Conservation (phyloP, 495 filamentous ascomycete genomes). For the Neurospora discreta region DNA sequence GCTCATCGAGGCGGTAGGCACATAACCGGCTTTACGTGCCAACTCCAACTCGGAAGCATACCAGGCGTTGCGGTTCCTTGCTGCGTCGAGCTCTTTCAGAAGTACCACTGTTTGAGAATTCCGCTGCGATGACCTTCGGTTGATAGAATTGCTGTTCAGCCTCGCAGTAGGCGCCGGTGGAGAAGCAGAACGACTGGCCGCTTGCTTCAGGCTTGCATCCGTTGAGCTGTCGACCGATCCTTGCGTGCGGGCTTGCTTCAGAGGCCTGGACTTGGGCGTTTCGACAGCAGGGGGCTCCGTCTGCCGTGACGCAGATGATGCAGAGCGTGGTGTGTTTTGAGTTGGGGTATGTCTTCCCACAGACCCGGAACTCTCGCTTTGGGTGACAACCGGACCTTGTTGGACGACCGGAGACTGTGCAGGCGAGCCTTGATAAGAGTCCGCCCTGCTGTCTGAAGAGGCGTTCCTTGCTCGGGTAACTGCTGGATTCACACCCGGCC, state of each 20-base stretch:
- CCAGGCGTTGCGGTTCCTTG: conserved; percentile 85
- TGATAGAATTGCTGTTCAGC: conserved; percentile 39
- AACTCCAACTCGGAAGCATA: conserved; percentile 90
- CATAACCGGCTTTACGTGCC: conserved; percentile 79
- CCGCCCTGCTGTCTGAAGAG: conserved; percentile 28
- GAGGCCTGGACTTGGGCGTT: conserved; percentile 20
- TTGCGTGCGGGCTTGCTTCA: conserved; percentile 28
- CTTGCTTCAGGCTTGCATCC: conserved; percentile 33
- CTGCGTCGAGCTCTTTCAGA: conserved; percentile 70
- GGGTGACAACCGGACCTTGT: conserved; percentile 32
- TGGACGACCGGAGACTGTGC: conserved; percentile 44
- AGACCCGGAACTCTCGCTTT: conserved; percentile 31
- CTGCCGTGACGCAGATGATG: conserved; percentile 4
- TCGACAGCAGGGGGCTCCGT: conserved; percentile 18
- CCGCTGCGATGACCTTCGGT: conserved; percentile 36
- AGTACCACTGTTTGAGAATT: conserved; percentile 52
- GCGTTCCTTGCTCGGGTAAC: conserved; percentile 24
- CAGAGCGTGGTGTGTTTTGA: not conserved
- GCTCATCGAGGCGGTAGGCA: conserved; percentile 57
- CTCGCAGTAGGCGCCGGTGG: conserved; percentile 37
- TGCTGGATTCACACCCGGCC: conserved; percentile 35
- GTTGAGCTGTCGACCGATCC: conserved; percentile 41
- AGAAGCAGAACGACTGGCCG: conserved; percentile 32
- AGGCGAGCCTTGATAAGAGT: conserved; percentile 25
- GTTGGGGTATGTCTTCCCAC: conserved; percentile 57